These are phyloP conservation scores for Verticillium tricorpus DNA, from an alignment of 2,329 filamentous ascomycete species.

Conservation along the genomic window DNA sequence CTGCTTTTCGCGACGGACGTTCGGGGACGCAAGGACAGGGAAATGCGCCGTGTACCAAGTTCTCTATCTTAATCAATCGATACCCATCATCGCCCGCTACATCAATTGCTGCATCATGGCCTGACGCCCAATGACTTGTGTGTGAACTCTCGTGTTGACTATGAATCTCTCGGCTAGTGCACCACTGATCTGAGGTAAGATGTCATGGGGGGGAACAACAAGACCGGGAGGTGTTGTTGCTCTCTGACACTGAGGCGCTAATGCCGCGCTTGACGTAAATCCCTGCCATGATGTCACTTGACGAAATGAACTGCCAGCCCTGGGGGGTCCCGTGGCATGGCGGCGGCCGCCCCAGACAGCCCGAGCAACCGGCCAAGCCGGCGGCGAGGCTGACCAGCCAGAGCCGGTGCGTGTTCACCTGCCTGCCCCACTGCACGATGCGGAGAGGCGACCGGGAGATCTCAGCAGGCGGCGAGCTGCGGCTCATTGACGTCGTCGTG, in stretches of 20 bases:
- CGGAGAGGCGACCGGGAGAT: too few relatives aligned
- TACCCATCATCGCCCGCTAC: constrained; percentile 3
- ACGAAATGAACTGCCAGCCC: not conserved
- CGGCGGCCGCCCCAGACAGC: too few relatives aligned
- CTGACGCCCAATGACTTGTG: not conserved
- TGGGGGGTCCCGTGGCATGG: not conserved
- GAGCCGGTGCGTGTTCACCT: too few relatives aligned
- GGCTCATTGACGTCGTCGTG: too few relatives aligned
- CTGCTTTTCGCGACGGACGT: constrained; percentile 1
- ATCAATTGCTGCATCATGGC: not conserved
- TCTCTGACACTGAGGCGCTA: not conserved
- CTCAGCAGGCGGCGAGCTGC: too few relatives aligned
- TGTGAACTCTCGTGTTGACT: not conserved
- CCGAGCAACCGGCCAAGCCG: too few relatives aligned
- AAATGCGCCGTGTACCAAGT: constrained; percentile 1
- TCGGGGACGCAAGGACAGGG: not conserved
- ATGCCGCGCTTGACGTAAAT: not conserved
- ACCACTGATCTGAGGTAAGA: not conserved
- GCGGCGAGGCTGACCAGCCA: too few relatives aligned
- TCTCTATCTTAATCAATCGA: constrained; percentile 7
- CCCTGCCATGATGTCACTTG: not conserved
- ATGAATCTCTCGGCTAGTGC: too few relatives aligned
- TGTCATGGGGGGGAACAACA: not conserved
- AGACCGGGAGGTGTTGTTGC: not conserved
- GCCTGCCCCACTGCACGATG: too few relatives aligned